Evolutionary conservation across 2,329 filamentous ascomycete species (phyloP), one percentile per base, ranked within the genome.

Genomic region (Aspergillus arachidicola): DNA sequence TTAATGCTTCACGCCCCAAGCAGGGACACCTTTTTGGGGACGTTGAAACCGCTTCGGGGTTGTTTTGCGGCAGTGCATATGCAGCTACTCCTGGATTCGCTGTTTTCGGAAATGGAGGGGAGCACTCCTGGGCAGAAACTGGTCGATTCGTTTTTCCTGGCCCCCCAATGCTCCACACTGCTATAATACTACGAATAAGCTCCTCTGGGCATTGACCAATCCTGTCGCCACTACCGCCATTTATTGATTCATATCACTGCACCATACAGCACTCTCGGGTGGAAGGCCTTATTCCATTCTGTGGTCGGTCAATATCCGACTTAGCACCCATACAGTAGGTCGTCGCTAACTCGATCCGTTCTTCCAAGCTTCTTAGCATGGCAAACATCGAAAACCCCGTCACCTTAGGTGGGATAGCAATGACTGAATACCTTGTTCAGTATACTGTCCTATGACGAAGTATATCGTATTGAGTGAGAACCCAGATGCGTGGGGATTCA

Each of bases 51-150:
- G 34, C 51, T 51, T 55, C 36, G 43, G 57, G 53, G 21, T 28
- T 38, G 32, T 57, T 63, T 60, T 63, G 61, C 61, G 58, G 58
- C 46, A 63, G 58, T 60, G 61, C 57, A 59, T 50, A 58, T 61
- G 62, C 53, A 51, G 51, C 30, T 55, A 55, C 51, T 55, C 50
- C 59, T 61, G 55, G 57, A 53, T 34, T 43, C 43, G 46, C 50
- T 41, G 46, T 38, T 34, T 62, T 36, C 50, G 57, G 60, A 38
- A 56, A 61, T 36, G 41, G 45, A 55, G 26, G n/a, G 57, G 41
- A 50, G 19, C 51, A 34, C 26, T 32, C 57, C 21, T 38, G 53
- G 19, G 23, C 38, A 53, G 50, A 56, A 38, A 28, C 36, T 48
- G 57, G 26, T 36, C 54, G n/a, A 62, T 55, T 58, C 46, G 48